Conservation (phyloP, 495 filamentous ascomycete species). For the Penicillium canariense region DNA sequence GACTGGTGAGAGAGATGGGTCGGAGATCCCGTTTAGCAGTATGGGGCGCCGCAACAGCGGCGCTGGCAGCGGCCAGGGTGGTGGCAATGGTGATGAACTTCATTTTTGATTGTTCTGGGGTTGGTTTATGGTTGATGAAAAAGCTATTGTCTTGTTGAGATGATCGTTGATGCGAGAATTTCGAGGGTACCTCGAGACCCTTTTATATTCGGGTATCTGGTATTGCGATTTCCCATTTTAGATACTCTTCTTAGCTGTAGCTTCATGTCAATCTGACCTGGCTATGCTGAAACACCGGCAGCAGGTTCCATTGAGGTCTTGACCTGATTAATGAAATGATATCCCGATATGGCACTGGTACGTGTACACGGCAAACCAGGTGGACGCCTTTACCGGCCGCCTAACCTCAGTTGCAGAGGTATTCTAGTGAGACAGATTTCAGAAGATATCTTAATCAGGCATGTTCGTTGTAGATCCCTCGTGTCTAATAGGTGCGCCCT, state of each 20-base stretch:
- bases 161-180: neutral
- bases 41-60: slow-evolving; percentile 10
- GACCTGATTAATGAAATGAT: neutral
- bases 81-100: slow-evolving; percentile 13
- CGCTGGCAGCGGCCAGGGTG: slow-evolving; percentile 14
- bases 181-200: neutral
- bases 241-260: neutral
- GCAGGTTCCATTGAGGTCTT: neutral
- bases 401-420: neutral
- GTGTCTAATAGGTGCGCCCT: neutral
- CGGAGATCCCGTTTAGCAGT: slow-evolving; percentile 6
- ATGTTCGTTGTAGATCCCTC: neutral
- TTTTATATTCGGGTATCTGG: neutral
- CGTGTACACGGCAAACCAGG: neutral
- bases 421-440: neutral
- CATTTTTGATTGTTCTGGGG: slow-evolving; percentile 7
- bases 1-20: slow-evolving; percentile 7
- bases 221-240: neutral
- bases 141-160: neutral
- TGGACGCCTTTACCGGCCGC: slow-evolving; percentile 1
- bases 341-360: neutral
- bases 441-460: neutral
- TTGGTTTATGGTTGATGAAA: neutral
- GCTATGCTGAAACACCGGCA: neutral
- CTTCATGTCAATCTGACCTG: neutral